Base-by-base conservation (phyloP, 805 yeast genomes). In the Candida tibetensis region DNA sequence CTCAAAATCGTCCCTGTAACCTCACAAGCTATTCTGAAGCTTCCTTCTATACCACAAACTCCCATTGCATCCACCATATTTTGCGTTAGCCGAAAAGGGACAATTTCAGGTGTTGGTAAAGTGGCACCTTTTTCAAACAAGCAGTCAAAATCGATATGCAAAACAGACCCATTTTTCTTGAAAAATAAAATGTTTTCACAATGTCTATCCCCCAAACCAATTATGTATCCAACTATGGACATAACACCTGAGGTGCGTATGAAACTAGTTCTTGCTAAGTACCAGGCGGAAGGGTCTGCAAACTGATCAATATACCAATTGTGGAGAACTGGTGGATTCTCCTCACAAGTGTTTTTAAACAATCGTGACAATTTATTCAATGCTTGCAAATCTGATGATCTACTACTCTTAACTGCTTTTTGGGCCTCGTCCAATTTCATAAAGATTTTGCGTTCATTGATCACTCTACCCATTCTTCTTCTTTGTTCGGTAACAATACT, bases 61-160 rank as follows among this genome's bases (percentile, higher is more conserved):
- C 98, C 98, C 52, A 85, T 71, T 0, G 96, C 97, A 58, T 89
- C 96, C 3, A 81, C 81, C 69, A 93, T 74, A 53, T 93, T 91
- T 35, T 80, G 84, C 0, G 99, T 93, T 33, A 93, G 60, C 47
- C 99, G 70, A 61, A 93, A 93, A 0, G 99, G 99, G 2, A 93
- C 99, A 21, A 87, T 69, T 55, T 93, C 99, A 0, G 99, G 99
- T 4, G 85, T 82, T 0, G 77, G 76, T 15, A 77, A 57, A 2
- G 82, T 81, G 19, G 81, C 63, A 17, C 85, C 86, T 56, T 91
- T 93, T 41, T 91, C 98, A 54, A 95, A 93, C 29, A 93, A 67
- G 65, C 98, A 91, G 56, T 95, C 98, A 60, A 93, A 93, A 62
- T 95, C 99, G 39, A 93, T 97, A 58, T 93, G 99, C 44, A 93